Evolutionary conservation across 371 early-diverging fungal genomes (phyloP), one percentile per base, ranked within the genome.

Genomic region (Mortierella sp.): DNA sequence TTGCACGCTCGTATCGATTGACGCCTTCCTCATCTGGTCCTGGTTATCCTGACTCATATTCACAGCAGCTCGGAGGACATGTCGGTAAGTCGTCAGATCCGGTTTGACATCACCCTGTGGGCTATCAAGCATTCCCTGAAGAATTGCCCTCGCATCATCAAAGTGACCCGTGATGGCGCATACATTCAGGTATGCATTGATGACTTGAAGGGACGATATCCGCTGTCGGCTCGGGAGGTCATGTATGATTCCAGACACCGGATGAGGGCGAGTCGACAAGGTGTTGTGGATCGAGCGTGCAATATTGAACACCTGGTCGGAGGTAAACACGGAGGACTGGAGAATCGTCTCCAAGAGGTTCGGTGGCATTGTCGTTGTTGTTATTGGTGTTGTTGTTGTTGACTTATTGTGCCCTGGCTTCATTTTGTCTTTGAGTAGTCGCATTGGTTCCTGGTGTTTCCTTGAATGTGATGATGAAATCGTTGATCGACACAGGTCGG

Each of bases 31-130:
- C 5, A 37, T 34, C 9, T 31, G 59, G 26, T 31, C 59, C 34
- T 59, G 59, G 2, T 13, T 13, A 13, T 21, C 37, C 37, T 64
- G 64, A 21, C 24, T 64, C 37, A 69, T n/a, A 13, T 72, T 75
- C 3, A 61, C 59, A 4, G 84, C 84, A 13, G 81, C 71, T 71
- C 55, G 70, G 28, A 84, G 73, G 2, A 84, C 84, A 48, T 74
- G 16, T 31, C 71, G 64, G 74, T 75, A 84, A 0, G 84, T 84
- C 3, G 73, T 31, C 19, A 86, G 77, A 34, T 86, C 82, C 34
- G 86, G 86, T 54, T 86, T 86, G 50, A 81, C 69, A 72, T 78
- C 77, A 1, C 84, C 84, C 26, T 80, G 84, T 0, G 59, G 21
- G 2, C 78, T 61, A 16, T 76, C 69, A 43, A 61, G 55, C 79